These are phyloP conservation scores for Mucuna pruriens DNA, from an alignment of 306 rosid genomes.

Conservation along the genomic window DNA sequence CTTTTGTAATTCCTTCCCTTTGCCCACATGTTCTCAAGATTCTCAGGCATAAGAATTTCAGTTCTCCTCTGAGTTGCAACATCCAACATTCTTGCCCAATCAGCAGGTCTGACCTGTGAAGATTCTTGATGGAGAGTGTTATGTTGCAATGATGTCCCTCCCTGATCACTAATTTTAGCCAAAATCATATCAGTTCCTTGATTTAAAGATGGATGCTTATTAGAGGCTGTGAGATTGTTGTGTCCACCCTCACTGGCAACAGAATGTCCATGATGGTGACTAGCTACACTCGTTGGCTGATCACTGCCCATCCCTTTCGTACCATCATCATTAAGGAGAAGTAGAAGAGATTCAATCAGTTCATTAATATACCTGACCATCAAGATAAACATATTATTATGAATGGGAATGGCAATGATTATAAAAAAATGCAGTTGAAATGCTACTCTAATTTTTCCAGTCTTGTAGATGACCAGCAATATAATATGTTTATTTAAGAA, in stretches of 20 bases:
- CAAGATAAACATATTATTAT: slow-evolving; percentile 38
- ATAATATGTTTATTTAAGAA: slow-evolving; percentile 4
- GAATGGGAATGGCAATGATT: slow-evolving; percentile 27
- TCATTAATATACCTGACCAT: slow-evolving; percentile 82
- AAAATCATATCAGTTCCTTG: slow-evolving; percentile 51
- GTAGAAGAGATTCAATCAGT: slow-evolving; percentile 74
- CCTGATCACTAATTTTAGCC: slow-evolving; percentile 49
- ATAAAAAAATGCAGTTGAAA: neutral
- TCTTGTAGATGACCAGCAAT: slow-evolving; percentile 1
- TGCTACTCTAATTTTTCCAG: neutral
- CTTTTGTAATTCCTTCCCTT: slow-evolving; percentile 90
- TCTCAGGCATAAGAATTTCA: slow-evolving; percentile 95
- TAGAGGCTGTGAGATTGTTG: slow-evolving; percentile 40
- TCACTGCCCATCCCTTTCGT: slow-evolving; percentile 42
- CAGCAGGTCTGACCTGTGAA: slow-evolving; percentile 62
- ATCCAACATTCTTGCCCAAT: slow-evolving; percentile 83
- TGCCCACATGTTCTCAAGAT: slow-evolving; percentile 99
- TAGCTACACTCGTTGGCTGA: slow-evolving; percentile 50
- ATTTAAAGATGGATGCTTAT: slow-evolving; percentile 50
- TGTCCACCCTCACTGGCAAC: slow-evolving; percentile 39
- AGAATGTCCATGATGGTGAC: slow-evolving; percentile 55
- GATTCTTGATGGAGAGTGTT: slow-evolving; percentile 49
- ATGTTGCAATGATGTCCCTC: slow-evolving; percentile 41
- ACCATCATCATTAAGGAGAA: slow-evolving; percentile 60
- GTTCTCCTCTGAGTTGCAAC: slow-evolving; percentile 93